A percentile compares a stretch with the other conserved stretches of the same genome.
Evolutionary conservation across 345 rosid species (phyloP).

Genomic region (Adansonia digitata): DNA sequence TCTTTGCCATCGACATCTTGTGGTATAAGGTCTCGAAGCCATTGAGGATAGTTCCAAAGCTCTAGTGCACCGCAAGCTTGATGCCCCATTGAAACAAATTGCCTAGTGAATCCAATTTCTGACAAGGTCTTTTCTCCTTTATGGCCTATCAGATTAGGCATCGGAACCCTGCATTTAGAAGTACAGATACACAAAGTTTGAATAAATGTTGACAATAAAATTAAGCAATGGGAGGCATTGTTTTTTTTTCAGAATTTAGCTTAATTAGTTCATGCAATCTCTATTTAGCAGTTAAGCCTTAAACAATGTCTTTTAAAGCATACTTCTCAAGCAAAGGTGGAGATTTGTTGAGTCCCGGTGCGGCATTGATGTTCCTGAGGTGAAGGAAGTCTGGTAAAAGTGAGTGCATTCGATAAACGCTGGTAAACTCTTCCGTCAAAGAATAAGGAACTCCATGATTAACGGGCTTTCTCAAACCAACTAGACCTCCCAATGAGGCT

Average conservation of each 20-base stretch:
- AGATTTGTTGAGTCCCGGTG: slow-evolving; percentile 35
- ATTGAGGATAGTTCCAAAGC: slow-evolving; percentile 55
- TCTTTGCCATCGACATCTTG: slow-evolving; percentile 40
- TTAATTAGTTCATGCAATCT: no score
- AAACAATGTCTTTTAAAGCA: background rate
- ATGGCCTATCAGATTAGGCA: slow-evolving; percentile 33
- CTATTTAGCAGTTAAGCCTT: no score
- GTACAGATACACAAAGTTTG: background rate
- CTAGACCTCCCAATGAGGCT: slow-evolving; percentile 38
- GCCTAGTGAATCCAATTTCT: slow-evolving; percentile 35
- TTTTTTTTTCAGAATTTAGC: no score
- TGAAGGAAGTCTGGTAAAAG: slow-evolving; percentile 44
- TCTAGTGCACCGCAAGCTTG: slow-evolving; percentile 55
- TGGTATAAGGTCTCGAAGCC: slow-evolving; percentile 38
- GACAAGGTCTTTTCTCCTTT: slow-evolving; percentile 35
- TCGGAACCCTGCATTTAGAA: slow-evolving; percentile 22
- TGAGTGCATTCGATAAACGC: slow-evolving; percentile 57
- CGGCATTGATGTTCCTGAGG: slow-evolving; percentile 28
- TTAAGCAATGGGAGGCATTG: background rate
- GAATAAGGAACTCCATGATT: slow-evolving; percentile 63
- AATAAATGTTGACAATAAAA: background rate
- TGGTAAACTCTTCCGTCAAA: slow-evolving; percentile 55
- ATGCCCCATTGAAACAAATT: slow-evolving; percentile 66
- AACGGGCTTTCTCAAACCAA: slow-evolving; percentile 40
- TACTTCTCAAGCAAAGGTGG: slow-evolving; percentile 34